These are phyloP conservation scores for Wallacemonas sp. DNA, from an alignment of 208 protist species.

Conservation along the genomic window DNA sequence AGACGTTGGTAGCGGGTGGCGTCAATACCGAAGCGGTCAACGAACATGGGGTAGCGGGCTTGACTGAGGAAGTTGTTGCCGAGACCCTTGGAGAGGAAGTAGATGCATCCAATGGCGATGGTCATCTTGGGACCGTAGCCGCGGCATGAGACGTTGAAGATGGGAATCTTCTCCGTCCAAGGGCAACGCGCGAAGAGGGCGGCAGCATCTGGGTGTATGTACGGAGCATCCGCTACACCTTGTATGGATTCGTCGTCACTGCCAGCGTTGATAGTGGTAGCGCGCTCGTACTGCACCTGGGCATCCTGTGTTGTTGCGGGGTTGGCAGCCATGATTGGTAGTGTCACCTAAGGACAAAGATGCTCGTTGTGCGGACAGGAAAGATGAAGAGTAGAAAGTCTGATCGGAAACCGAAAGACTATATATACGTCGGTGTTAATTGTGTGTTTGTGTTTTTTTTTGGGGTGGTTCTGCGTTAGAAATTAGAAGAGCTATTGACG, in stretches of 20 bases:
- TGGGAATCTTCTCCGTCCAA: slow-evolving; percentile 28
- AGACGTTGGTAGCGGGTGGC: slow-evolving; percentile 52
- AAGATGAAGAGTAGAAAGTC: no score
- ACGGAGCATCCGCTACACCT: no score
- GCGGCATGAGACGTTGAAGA: slow-evolving; percentile 37
- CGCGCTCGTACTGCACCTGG: neutral
- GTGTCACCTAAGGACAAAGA: no score
- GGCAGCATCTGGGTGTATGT: slow-evolving; percentile 38
- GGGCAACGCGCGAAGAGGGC: slow-evolving; percentile 29
- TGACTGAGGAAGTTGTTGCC: slow-evolving; percentile 37
- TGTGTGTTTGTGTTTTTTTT: no score
- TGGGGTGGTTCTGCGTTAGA: no score
- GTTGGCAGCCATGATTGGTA: no score
- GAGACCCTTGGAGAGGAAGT: slow-evolving; percentile 59
- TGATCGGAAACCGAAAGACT: no score
- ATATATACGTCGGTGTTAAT: no score
- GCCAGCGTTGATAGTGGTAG: no score
- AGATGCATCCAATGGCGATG: slow-evolving; percentile 31
- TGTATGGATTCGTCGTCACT: no score
- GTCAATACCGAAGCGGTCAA: slow-evolving; percentile 28
- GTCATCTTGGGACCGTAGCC: slow-evolving; percentile 42
- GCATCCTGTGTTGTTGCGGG: neutral
- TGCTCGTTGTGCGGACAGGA: no score
- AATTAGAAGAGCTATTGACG: no score
- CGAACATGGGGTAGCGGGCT: slow-evolving; percentile 48